phyloP scores from a whole-genome alignment of 495 filamentous ascomycete genomes.

The Hyphodiscus hymeniophilus region DNA sequence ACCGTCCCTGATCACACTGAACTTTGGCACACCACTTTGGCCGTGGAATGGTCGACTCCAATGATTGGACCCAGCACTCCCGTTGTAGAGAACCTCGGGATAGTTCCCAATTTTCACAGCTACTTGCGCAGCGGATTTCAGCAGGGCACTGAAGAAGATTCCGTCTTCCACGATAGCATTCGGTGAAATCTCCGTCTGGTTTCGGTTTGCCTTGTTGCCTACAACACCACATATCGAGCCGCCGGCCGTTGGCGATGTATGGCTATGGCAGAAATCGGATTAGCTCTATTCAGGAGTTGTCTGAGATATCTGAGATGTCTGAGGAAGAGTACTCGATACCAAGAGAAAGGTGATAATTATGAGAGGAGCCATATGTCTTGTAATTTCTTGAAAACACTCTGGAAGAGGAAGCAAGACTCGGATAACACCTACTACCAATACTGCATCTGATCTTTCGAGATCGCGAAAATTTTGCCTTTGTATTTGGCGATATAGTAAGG shows the following conservation, averaged over 20 bases:
- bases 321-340: too few species aligned
- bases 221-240: not conserved
- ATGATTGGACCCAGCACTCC: not conserved
- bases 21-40: not conserved
- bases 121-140: not conserved
- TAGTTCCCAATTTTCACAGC: not conserved
- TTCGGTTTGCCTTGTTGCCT: not conserved
- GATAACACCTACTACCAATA: too few species aligned
- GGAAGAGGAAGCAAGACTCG: too few species aligned
- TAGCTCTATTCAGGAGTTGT: too few species aligned
- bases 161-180: not conserved
- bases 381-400: too few species aligned
- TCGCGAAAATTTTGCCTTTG: slow-evolving; percentile 22
- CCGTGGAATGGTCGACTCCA: not conserved
- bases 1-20: not conserved
- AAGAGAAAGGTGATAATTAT: too few species aligned
- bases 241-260: not conserved
- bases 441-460: not conserved
- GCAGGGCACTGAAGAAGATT: slow-evolving; percentile 1
- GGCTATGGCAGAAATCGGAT: too few species aligned
- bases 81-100: not conserved
- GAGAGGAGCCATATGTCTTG: too few species aligned
- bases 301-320: too few species aligned
- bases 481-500: slow-evolving; percentile 47
- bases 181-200: not conserved